Evolutionary conservation across 257 asterid species (phyloP), one percentile per base, ranked within the genome.

Genomic region (Thymus mandschuricus): DNA sequence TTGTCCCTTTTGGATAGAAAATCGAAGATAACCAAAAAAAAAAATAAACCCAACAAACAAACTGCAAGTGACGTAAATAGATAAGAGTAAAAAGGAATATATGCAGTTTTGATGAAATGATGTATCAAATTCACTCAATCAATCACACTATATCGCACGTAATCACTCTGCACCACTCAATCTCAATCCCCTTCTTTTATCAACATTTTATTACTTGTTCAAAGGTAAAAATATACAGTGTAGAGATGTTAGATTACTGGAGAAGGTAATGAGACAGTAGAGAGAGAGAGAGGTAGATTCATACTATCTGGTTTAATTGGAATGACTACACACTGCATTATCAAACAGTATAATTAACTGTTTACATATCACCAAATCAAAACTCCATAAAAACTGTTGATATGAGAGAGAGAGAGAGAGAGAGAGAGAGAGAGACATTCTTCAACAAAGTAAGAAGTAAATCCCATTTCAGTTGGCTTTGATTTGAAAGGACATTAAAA

Each of bases 321-420:
- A 75, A 74, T 78, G 91, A 86, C 91, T 75, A 74, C 80, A 81
- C 86, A 65, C 75, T 82, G 83, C 75, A 66, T 67, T 59, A 41
- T 49, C 62, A 50, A 51, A 79, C 72, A 76, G 81, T 80, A 5
- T 3, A 49, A 49, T 41, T 29, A 21, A 55, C 78, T 64, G 38
- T 75, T 54, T 30, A 30, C 12, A 29, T 70, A 52, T 64, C 41
- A 54, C 2, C 21, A 40, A 43, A 6, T 30, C 59, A 27, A 13
- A 41, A 6, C 49, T 52, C 44, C 21, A 55, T 15, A 35, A 38
- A 63, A 60, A 69, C 31, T 15, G 30, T 1, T 1, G 31, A 31
- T 30, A 57, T 57, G 12, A 10, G 9, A 44, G 12, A 4, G 40
- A 35, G 5, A 44, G 8, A 44, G 6, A 44, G 6, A 2, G 0